phyloP scores from a whole-genome alignment of 2,329 filamentous ascomycete species.

The Moelleriella libera region DNA sequence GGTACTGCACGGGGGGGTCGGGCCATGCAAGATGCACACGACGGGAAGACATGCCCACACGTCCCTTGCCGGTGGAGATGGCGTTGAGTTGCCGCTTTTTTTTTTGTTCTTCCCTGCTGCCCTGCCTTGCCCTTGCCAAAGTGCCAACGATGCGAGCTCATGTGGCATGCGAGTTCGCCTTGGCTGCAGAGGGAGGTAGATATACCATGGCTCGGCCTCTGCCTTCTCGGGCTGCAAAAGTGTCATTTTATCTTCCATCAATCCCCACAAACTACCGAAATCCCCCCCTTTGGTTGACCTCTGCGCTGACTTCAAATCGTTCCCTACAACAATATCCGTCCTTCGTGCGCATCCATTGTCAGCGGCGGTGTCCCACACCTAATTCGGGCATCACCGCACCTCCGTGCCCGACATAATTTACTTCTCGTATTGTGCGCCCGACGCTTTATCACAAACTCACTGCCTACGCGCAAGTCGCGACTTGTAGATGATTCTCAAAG shows the following conservation, averaged over 20 bases:
- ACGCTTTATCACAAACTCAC: too few relatives aligned
- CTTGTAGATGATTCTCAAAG: background rate
- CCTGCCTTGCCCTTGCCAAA: background rate
- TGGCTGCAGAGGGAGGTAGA: background rate
- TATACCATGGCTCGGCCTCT: background rate
- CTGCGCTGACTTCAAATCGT: too few relatives aligned
- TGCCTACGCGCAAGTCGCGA: too few relatives aligned
- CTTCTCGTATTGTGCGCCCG: too few relatives aligned
- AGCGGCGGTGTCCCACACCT: too few relatives aligned
- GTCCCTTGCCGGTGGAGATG: conserved; percentile 1
- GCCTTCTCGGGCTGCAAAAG: background rate
- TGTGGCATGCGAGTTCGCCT: background rate
- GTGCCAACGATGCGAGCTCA: too few relatives aligned
- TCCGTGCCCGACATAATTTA: too few relatives aligned
- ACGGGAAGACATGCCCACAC: background rate
- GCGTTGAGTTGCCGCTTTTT: conserved; percentile 1
- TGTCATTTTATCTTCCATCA: background rate
- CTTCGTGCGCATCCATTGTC: too few relatives aligned
- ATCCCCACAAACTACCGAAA: background rate
- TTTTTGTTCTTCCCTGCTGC: background rate
- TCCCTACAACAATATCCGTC: too few relatives aligned
- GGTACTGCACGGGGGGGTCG: too few relatives aligned
- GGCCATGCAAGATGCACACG: background rate
- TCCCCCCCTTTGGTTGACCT: too few relatives aligned
- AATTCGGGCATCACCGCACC: too few relatives aligned